Percentiles rank a stretch among this genome's conserved stretches.
phyloP scores from a whole-genome alignment of 148 eudicot genomes.

The Drosera capensis region DNA sequence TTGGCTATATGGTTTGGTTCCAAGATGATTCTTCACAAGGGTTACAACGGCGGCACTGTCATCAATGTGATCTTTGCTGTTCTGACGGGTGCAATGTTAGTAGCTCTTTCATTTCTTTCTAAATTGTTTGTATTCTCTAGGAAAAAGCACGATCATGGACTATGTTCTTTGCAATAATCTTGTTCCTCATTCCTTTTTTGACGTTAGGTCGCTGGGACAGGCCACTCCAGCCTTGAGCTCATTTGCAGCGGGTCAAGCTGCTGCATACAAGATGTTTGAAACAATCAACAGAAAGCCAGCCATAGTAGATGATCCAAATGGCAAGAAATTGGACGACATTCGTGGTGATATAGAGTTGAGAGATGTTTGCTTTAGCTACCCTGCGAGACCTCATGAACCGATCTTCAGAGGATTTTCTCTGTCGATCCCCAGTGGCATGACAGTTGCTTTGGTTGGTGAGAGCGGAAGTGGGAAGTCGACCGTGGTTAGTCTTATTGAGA shows the following conservation, averaged over 20 bases:
- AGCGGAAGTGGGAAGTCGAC: slow-evolving; percentile 95
- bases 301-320: slow-evolving; percentile 49
- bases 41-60: slow-evolving; percentile 42
- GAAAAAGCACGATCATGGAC: too few relatives aligned
- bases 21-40: slow-evolving; percentile 33
- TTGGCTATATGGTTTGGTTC: slow-evolving; percentile 61
- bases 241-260: slow-evolving; percentile 72
- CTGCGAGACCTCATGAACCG: slow-evolving; percentile 63
- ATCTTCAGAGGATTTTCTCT: slow-evolving; percentile 62
- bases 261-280: slow-evolving; percentile 73
- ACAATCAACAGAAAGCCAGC: slow-evolving; percentile 45
- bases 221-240: slow-evolving; percentile 55
- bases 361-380: slow-evolving; percentile 63
- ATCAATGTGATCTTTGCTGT: slow-evolving; percentile 38
- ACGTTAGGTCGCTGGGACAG: slow-evolving; percentile 57
- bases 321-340: slow-evolving; percentile 37
- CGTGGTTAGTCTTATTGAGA: slow-evolving; percentile 58
- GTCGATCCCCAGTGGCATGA: slow-evolving; percentile 37
- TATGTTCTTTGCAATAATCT: background rate
- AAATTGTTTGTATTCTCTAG: background rate
- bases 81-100: slow-evolving; percentile 51
- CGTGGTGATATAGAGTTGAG: slow-evolving; percentile 54
- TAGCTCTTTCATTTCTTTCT: slow-evolving; percentile 1
- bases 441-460: slow-evolving; percentile 70
- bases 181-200: background rate